These are phyloP conservation scores for Phaeosphaeriaceae sp. DNA, from an alignment of 2,329 filamentous ascomycete species.

Conservation along the genomic window DNA sequence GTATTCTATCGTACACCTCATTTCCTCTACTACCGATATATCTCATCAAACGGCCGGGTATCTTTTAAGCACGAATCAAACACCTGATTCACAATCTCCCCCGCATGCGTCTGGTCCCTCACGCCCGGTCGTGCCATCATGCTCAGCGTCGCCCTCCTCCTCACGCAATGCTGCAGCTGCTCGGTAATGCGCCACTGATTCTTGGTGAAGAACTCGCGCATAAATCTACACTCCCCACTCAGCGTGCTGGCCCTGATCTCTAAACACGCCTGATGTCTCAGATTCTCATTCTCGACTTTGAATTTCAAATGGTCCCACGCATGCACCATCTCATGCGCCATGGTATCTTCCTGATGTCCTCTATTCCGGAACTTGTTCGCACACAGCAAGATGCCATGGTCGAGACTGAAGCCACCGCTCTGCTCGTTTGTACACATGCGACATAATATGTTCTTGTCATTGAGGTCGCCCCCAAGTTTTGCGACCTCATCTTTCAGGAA, in stretches of 20 bases:
- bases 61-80: conserved; percentile 97
- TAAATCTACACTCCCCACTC: conserved; percentile 92
- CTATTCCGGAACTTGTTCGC: conserved; percentile 86
- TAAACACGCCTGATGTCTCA: conserved; percentile 91
- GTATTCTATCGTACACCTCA: conserved; percentile 4
- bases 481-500: conserved; percentile 85
- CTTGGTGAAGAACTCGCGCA: conserved; percentile 81
- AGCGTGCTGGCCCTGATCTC: conserved; percentile 96
- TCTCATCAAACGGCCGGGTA: conserved; percentile 94
- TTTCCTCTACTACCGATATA: conserved; percentile 70
- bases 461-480: conserved; percentile 78
- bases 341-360: conserved; percentile 87
- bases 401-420: conserved; percentile 83
- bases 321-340: conserved; percentile 98
- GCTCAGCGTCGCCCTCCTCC: conserved; percentile 78
- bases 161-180: conserved; percentile 93
- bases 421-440: conserved; percentile 76
- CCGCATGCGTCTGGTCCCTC: conserved; percentile 84
- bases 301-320: conserved; percentile 92
- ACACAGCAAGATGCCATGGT: conserved; percentile 89
- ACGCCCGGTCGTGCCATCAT: conserved; percentile 80
- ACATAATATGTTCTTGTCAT: conserved; percentile 79
- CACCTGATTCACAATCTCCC: conserved; percentile 92
- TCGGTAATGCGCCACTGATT: conserved; percentile 89
- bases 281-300: conserved; percentile 82